Base-by-base conservation (phyloP, 1,139 yeast genomes). In the Blastobotrys elegans region DNA sequence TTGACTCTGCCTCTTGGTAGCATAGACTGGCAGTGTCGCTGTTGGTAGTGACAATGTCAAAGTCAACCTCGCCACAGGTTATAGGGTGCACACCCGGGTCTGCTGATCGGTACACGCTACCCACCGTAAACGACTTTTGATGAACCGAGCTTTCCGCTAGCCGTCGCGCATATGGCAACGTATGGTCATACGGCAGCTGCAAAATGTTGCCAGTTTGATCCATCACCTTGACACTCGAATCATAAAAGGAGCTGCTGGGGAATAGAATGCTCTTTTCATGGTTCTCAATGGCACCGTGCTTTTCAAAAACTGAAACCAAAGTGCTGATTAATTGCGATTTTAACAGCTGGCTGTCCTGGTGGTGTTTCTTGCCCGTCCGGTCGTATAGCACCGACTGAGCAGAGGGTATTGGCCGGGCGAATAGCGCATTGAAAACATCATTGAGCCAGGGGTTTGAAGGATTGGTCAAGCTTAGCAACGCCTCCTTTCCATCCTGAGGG, bases 361-460 rank as follows among this genome's bases (percentile, higher is more conserved):
- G 47, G 13, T 33, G 31, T 10, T 20, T 30, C 4, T 44, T 50
- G 20, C 44, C 35, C 3, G 62, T 59, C 41, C 77, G 74, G 54
- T 89, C 97, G 66, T 84, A 92, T 58, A 90, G 70, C 14, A 87
- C 75, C 62, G 87, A 96, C 56, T 82, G 80, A 0, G 96, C 95
- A 10, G 50, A 41, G 64, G 82, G 82, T 56, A 87, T 82, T 0
- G 96, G 89, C 55, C 87, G 94, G 24, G 84, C 74, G 62, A 92
- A 92, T 36, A 92, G 68, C 0, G 94, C 84, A 51, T 83, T 86
- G 60, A 96, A 76, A 0, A 92, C 96, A 64, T 88, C 95, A 54
- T 82, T 87, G 56, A 90, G 92, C 95, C 96, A 88, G 0, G 96
- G 92, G 0, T 96, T 87, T 0, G 94, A 82, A 0, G 96, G 94